Evolutionary conservation across 2,329 filamentous ascomycete genomes (phyloP), one percentile per base, ranked within the genome.

Genomic region (Monilinia fructigena): DNA sequence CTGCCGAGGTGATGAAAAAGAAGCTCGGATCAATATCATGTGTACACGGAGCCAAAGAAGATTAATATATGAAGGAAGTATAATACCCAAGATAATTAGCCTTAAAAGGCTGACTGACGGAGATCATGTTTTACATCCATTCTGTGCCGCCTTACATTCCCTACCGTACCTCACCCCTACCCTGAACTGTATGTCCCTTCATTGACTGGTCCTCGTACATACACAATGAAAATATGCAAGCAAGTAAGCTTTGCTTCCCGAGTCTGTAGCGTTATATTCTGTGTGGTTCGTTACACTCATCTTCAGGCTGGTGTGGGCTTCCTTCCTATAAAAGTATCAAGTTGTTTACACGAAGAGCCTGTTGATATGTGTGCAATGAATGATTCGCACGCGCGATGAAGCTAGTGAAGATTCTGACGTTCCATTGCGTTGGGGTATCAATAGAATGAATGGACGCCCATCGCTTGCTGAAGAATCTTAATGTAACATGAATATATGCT

Each of bases 81-180:
- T 20, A 50, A 50, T 48, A 35, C 6, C 58, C 45, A 20, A 38
- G 20, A 35, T 50, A 1, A 45, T 12, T 66, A 28, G 56, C 64
- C 64, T 66, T 66, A n/a, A 63, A 66, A 40, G 56, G 64, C 50
- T 55, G 56, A 66, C 50, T 55, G 56, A 66, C 42, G 56, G 56
- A 48, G 16, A 48, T 31, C 53, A 50, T 65, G 54, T 65, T 64
- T 42, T 40, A 65, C 53, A 58, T 50, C 28, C 28, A 50, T 10
- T n/a, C 31, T 47, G 47, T 60, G 26, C 47, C 55, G 55, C 55
- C 16, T 50, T 50, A 38, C 42, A 20, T 60, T 60, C 45, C 45
- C 23, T 50, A 26, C 47, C n/a, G 35, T 48, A 48, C 28, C 42
- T 40, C 4, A 40, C 38, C 38, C 12, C 38, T 40, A 48, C 28